Percentiles rank a stretch among this genome's conserved stretches.
phyloP scores from a whole-genome alignment of 371 early-diverging fungal species.

The Zychaea mexicana region DNA sequence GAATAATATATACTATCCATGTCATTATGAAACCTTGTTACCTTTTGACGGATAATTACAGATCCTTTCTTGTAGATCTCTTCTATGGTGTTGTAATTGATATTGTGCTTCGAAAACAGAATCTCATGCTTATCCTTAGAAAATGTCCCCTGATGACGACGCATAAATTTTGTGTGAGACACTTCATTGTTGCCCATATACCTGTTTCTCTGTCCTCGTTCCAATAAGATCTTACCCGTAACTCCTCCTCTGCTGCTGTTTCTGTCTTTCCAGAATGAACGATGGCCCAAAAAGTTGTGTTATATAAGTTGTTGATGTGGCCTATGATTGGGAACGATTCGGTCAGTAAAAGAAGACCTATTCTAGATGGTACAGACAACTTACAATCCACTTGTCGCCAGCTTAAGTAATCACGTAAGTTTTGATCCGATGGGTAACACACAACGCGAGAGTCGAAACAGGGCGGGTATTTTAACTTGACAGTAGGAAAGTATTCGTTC shows the following conservation, averaged over 20 bases:
- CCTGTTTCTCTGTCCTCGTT: no score
- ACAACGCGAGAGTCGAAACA: constrained; percentile 93
- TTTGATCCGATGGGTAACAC: constrained; percentile 79
- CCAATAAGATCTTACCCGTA: constrained; percentile 52
- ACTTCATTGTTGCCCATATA: no score
- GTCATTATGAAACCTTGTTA: no score
- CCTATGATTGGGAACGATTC: no score
- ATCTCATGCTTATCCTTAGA: constrained; percentile 92
- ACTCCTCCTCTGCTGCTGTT: constrained; percentile 65
- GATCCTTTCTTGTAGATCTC: constrained; percentile 89
- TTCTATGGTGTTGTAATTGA: constrained; percentile 87
- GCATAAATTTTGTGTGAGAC: not conserved
- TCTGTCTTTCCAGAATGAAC: constrained; percentile 74
- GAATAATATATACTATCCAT: no score
- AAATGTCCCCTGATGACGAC: constrained; percentile 68
- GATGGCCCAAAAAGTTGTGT: constrained; percentile 93
- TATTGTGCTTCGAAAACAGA: constrained; percentile 77
- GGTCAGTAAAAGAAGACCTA: no score
- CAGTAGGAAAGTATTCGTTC: constrained; percentile 71
- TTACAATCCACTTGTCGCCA: constrained; percentile 97
- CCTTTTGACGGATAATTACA: constrained; percentile 67
- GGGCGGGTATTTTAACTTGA: constrained; percentile 77
- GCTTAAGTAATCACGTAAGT: constrained; percentile 87
- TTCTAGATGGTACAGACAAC: no score
- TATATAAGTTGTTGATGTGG: constrained; percentile 90